Evolutionary conservation across 768 basidiomycete genomes (phyloP).

Genomic region (Hypsizygus marmoreus): DNA sequence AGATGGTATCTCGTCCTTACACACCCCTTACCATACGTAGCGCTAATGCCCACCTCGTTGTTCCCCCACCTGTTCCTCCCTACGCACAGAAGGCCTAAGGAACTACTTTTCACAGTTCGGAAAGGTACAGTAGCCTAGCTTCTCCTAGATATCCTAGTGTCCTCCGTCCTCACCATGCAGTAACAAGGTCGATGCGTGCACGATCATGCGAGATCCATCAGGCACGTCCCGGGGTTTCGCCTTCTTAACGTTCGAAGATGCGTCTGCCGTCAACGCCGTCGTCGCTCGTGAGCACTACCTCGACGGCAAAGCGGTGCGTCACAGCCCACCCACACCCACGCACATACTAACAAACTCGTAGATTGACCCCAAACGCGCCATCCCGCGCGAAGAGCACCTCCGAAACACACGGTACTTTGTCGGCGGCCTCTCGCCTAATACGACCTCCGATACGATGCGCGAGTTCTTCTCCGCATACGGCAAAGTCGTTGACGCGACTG

Average conservation of each 20-base stretch:
- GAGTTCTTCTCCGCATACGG: conserved; percentile 73
- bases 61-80: conserved; percentile 21
- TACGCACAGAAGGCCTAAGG: conserved; percentile 55
- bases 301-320: conserved; percentile 74
- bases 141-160: conserved; percentile 1
- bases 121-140: conserved; percentile 44
- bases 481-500: conserved; percentile 80
- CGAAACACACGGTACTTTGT: conserved; percentile 81
- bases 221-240: conserved; percentile 83
- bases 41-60: conserved; percentile 37
- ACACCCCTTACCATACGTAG: conserved; percentile 29
- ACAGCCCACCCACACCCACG: neutral
- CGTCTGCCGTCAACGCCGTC: conserved; percentile 63
- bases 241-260: conserved; percentile 79
- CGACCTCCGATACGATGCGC: conserved; percentile 72
- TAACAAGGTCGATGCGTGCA: conserved; percentile 71
- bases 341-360: conserved; percentile 26
- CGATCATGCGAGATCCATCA: conserved; percentile 81
- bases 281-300: conserved; percentile 67
- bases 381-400: conserved; percentile 79
- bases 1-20: conserved; percentile 65
- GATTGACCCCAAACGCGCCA: conserved; percentile 90
- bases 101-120: conserved; percentile 83
- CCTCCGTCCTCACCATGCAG: conserved; percentile 16
- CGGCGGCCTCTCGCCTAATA: conserved; percentile 68